These are phyloP conservation scores for Biscogniauxia marginata DNA, from an alignment of 2,329 filamentous ascomycete species.

Conservation along the genomic window DNA sequence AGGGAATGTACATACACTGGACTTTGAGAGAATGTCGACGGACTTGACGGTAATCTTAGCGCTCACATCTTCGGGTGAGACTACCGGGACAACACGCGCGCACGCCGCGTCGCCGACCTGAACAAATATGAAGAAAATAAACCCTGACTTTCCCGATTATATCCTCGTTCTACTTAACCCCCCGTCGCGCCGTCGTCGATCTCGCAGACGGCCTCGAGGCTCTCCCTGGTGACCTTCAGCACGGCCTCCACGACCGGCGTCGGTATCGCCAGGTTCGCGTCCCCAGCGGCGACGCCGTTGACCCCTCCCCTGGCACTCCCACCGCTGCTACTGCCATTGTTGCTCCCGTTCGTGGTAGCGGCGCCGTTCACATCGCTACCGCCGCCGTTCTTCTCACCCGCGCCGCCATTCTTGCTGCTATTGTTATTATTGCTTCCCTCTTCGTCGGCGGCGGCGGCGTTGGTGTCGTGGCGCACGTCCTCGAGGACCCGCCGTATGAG, in stretches of 20 bases:
- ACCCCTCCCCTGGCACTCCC: constrained; percentile 12
- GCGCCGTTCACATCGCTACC: constrained; percentile 29
- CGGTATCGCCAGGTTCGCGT: constrained; percentile 53
- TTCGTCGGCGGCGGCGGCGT: constrained; percentile 29
- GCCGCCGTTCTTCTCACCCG: constrained; percentile 15
- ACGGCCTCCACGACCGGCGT: constrained; percentile 60
- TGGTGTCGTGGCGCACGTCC: constrained; percentile 56
- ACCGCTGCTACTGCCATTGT: constrained; percentile 15
- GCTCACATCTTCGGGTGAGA: too few relatives aligned
- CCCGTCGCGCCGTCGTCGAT: constrained; percentile 33
- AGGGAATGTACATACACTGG: too few relatives aligned
- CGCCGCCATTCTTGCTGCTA: constrained; percentile 18
- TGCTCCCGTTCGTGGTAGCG: constrained; percentile 20
- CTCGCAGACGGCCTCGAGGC: constrained; percentile 51
- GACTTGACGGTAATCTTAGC: too few relatives aligned
- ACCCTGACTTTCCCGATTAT: background rate
- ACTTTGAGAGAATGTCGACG: too few relatives aligned
- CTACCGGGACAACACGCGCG: too few relatives aligned
- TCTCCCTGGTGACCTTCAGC: constrained; percentile 57
- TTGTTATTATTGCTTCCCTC: constrained; percentile 20
- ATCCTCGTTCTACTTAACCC: constrained; percentile 4
- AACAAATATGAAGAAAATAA: too few relatives aligned
- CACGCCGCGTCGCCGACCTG: too few relatives aligned
- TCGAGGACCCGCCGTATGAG: constrained; percentile 61
- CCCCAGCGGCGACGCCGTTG: constrained; percentile 16